Base-by-base conservation (phyloP, 2,329 filamentous ascomycete genomes). In the Amesomyces nigricolor region DNA sequence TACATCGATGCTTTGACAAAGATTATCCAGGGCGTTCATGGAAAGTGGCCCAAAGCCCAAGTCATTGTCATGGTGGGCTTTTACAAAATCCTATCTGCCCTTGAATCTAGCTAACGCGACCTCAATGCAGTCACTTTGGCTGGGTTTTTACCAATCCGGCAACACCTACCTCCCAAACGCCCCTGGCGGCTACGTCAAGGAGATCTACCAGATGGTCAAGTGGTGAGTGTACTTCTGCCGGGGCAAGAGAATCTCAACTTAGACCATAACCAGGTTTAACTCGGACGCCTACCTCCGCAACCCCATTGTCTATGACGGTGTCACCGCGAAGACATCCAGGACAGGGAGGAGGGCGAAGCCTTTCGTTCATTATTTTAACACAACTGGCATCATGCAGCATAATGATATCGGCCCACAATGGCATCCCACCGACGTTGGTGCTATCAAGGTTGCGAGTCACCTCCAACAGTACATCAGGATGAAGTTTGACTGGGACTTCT, bases 321-420 rank as follows among this genome's bases (percentile, higher is more conserved):
- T 68, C 29, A 73, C 66, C 16, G 72, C 74, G 51, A 69, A 64
- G 19, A 73, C 67, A 1, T 68, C 64, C 22, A 64, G 54, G 2
- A 66, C 68, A 1, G 60, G 69, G 51, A 64, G 56, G 19, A 63
- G 64, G 11, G 64, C 63, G 7, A 53, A 74, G 54, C 73, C 74
- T 0, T 84, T 81, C 51, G 78, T 85, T 30, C 76, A 82, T 62
- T 81, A 82, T 61, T 85, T 85, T 69, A 80, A 83, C 62, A 83
- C 78, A 0, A 79, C 75, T 9, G 81, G 81, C 0, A 79, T 85
- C 44, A 64, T 85, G 61, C 78, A 83, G 61, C 79, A 85, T 62
- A 83, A 84, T 59, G 81, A 84, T 63, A 80, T 83, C 57, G 76
- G 73, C 2, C 80, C 81, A 6, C 72, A 75, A 60, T 82, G 73